phyloP scores from a whole-genome alignment of 2,329 filamentous ascomycete species.

The Arthrobotrys sphaeroides region DNA sequence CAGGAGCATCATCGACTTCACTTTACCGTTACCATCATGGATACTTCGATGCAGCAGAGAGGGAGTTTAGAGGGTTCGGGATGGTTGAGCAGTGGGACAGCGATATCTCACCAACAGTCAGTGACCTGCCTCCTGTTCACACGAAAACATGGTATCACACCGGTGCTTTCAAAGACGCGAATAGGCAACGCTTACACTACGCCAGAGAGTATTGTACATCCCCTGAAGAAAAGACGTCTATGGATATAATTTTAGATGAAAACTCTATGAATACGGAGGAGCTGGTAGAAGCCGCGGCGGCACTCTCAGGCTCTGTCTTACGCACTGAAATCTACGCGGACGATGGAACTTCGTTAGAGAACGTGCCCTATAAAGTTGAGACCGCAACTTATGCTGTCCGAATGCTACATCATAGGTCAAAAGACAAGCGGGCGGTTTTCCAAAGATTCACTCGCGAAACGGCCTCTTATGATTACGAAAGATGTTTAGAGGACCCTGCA shows the following conservation, averaged over 20 bases:
- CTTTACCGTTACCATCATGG: conserved; percentile 54
- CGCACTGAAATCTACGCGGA: background rate
- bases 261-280: background rate
- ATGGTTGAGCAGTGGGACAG: conserved; percentile 44
- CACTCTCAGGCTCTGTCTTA: background rate
- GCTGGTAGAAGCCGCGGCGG: background rate
- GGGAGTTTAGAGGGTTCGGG: conserved; percentile 54
- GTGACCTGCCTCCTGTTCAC: background rate
- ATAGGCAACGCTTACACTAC: background rate
- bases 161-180: background rate
- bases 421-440: too few relatives aligned
- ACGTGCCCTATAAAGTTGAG: background rate
- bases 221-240: background rate
- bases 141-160: conserved; percentile 50
- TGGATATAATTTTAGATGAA: background rate
- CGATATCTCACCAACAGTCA: background rate
- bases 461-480: background rate
- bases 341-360: background rate
- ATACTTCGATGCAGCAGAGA: conserved; percentile 42
- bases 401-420: background rate
- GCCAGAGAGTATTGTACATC: background rate
- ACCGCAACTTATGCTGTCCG: background rate
- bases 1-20: background rate
- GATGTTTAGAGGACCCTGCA: background rate
- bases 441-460: background rate